phyloP scores from a whole-genome alignment of 2,329 filamentous ascomycete species.

The Triangularia setosa region DNA sequence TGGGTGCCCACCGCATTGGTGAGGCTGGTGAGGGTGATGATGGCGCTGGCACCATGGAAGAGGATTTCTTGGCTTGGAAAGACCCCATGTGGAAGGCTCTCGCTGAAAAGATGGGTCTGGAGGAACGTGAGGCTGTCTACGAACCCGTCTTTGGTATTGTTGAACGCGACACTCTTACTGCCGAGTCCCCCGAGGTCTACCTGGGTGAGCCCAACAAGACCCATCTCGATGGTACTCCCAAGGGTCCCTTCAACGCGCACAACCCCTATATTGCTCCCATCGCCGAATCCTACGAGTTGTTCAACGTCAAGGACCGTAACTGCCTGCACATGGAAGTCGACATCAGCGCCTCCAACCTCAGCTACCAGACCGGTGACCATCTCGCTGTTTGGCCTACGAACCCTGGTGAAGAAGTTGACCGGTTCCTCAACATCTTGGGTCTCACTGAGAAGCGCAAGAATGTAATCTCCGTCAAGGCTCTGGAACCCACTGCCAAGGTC shows the following conservation, averaged over 20 bases:
- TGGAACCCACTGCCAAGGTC: slow-evolving; percentile 94
- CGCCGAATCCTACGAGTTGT: slow-evolving; percentile 83
- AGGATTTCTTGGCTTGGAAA: slow-evolving; percentile 98
- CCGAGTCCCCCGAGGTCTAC: slow-evolving; percentile 79
- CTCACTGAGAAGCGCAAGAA: slow-evolving; percentile 71
- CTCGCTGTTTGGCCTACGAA: slow-evolving; percentile 98
- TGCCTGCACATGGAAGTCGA: slow-evolving; percentile 96
- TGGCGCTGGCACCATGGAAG: slow-evolving; percentile 98
- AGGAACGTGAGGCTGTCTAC: slow-evolving; percentile 94
- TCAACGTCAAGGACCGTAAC: slow-evolving; percentile 84
- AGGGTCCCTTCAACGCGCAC: slow-evolving; percentile 91
- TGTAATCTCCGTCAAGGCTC: slow-evolving; percentile 83
- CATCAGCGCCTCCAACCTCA: slow-evolving; percentile 81
- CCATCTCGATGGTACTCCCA: slow-evolving; percentile 79
- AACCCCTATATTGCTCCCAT: slow-evolving; percentile 97
- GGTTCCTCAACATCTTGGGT: slow-evolving; percentile 76
- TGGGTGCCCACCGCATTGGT: slow-evolving; percentile 82
- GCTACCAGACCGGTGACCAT: slow-evolving; percentile 95
- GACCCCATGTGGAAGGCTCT: slow-evolving; percentile 96
- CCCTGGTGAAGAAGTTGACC: slow-evolving; percentile 84
- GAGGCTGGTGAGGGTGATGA: slow-evolving; percentile 93
- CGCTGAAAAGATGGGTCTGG: slow-evolving; percentile 75
- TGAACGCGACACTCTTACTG: slow-evolving; percentile 68
- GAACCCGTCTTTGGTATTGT: slow-evolving; percentile 85
- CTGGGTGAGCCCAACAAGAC: slow-evolving; percentile 94